Evolutionary conservation across 2,329 filamentous ascomycete species (phyloP).

Genomic region (Didymella glomerata): DNA sequence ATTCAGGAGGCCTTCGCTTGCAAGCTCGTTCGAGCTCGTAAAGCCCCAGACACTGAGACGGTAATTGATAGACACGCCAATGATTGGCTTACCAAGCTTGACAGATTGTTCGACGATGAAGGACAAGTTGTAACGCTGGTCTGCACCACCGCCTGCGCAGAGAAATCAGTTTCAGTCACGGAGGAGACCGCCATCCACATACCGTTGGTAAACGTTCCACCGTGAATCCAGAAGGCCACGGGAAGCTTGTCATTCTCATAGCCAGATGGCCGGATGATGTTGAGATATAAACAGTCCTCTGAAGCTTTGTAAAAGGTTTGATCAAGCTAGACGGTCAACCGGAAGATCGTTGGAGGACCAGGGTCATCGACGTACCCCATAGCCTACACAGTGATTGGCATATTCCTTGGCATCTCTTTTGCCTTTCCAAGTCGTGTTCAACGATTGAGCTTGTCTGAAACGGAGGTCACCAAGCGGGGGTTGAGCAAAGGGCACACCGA

Average conservation of each 20-base stretch:
- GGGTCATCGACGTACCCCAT: conserved; percentile 8
- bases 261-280: conserved; percentile 42
- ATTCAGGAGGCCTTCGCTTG: conserved; percentile 49
- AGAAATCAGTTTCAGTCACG: conserved; percentile 19
- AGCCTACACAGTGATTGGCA: conserved; percentile 32
- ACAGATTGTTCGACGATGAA: conserved; percentile 35
- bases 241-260: conserved; percentile 18
- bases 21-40: conserved; percentile 24
- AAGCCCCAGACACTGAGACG: conserved; percentile 39
- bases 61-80: conserved; percentile 39
- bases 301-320: conserved; percentile 26
- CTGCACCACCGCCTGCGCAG: conserved; percentile 38
- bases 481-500: conserved; percentile 30
- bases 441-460: conserved; percentile 24
- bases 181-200: neutral
- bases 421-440: conserved; percentile 36
- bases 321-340: conserved; percentile 17
- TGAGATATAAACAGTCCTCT: conserved; percentile 54
- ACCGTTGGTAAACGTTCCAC: conserved; percentile 47
- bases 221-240: conserved; percentile 27
- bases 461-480: conserved; percentile 43
- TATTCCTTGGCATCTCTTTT: conserved; percentile 48
- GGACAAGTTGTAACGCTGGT: conserved; percentile 63
- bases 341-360: neutral
- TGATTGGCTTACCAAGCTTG: conserved; percentile 35